phyloP scores from a whole-genome alignment of 1,284 basidiomycete genomes.

The Sporisorium reilianum region DNA sequence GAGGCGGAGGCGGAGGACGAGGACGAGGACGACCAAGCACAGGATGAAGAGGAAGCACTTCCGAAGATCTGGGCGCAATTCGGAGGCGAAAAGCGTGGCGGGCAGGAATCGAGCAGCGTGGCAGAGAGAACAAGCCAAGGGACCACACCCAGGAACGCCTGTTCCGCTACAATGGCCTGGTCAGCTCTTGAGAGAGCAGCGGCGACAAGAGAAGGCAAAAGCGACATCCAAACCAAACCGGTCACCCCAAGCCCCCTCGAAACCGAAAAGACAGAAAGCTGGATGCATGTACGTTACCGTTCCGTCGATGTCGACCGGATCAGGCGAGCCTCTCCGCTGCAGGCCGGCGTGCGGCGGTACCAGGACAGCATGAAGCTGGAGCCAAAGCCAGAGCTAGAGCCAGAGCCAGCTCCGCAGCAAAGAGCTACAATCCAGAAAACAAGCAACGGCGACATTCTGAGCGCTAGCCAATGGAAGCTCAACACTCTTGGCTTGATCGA shows the following conservation, averaged over 20 bases:
- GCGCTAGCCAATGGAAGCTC: no score
- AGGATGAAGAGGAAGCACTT: slow-evolving; percentile 25
- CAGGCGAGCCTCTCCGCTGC: background rate
- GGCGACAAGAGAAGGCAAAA: background rate
- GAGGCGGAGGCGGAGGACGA: background rate
- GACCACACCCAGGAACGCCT: background rate
- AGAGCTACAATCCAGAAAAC: background rate
- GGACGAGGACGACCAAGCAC: background rate
- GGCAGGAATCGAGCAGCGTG: background rate
- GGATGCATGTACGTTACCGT: background rate
- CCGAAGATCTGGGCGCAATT: slow-evolving; percentile 33
- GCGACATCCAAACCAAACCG: no score
- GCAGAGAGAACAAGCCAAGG: background rate
- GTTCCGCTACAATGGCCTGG: background rate
- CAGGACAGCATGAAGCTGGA: background rate
- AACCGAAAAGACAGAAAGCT: background rate
- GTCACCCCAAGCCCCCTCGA: no score
- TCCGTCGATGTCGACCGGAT: background rate
- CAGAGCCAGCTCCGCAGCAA: background rate
- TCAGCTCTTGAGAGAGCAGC: background rate
- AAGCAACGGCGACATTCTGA: background rate
- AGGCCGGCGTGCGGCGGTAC: slow-evolving; percentile 1
- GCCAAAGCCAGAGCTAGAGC: background rate
- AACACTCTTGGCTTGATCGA: background rate
- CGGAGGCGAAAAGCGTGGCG: background rate